Evolutionary conservation across 176 grass and related monocot species (phyloP).

Genomic region (Triticum monococcum): DNA sequence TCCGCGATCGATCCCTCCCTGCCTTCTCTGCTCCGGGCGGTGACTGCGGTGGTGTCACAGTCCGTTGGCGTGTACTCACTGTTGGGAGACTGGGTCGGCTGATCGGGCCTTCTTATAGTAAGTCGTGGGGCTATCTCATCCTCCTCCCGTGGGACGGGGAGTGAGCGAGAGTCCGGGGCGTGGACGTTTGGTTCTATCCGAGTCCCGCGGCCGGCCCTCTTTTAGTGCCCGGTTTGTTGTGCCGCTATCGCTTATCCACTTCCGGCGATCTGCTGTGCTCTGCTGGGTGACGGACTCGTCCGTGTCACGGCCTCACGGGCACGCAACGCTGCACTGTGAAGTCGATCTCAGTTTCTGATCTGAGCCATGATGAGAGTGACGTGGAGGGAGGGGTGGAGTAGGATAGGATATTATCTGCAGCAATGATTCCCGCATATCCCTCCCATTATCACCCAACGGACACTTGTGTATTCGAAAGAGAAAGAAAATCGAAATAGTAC

Average conservation of each 20-base stretch:
- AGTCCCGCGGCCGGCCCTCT: background rate
- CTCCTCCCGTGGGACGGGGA: background rate
- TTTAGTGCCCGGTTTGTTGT: background rate
- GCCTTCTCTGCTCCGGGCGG: background rate
- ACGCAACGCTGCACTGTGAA: background rate
- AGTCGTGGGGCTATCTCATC: background rate
- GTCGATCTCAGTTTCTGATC: background rate
- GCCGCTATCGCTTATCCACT: background rate
- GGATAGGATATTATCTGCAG: background rate
- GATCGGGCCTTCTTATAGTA: background rate
- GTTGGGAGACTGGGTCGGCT: background rate
- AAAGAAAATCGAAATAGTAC: background rate
- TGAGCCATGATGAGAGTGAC: background rate
- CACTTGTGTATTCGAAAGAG: background rate
- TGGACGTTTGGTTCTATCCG: constrained; percentile 18
- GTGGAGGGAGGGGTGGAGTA: too few species aligned
- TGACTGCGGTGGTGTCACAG: background rate
- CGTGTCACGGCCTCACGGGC: background rate
- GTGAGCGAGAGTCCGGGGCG: background rate
- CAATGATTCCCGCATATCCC: background rate
- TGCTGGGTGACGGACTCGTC: background rate
- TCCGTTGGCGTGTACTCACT: background rate
- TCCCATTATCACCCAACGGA: background rate
- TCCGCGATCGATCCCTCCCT: background rate
- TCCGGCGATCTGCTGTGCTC: too few species aligned